These are phyloP conservation scores for Schizothecium vesticola DNA, from an alignment of 495 filamentous ascomycete species.

Conservation along the genomic window DNA sequence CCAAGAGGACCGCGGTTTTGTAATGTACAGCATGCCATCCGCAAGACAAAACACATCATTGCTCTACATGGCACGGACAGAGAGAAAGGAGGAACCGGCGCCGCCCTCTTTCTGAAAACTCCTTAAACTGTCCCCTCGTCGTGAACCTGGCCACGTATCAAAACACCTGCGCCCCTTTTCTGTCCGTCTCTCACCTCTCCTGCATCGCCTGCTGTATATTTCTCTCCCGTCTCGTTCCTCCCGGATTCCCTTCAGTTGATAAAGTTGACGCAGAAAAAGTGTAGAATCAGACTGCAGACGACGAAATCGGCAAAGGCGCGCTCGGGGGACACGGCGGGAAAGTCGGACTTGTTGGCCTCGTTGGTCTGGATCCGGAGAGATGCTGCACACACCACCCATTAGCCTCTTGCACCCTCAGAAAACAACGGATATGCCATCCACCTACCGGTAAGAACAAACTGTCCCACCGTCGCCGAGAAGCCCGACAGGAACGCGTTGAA, in stretches of 20 bases:
- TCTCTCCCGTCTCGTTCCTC: neutral
- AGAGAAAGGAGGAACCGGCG: neutral
- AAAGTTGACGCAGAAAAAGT: conserved; percentile 99
- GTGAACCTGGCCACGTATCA: neutral
- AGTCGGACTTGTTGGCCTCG: conserved; percentile 65
- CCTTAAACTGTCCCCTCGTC: neutral
- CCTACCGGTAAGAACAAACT: conserved; percentile 90
- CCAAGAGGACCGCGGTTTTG: neutral
- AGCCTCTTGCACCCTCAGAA: neutral
- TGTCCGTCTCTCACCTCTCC: neutral
- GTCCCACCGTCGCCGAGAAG: conserved; percentile 90
- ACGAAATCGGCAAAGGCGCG: conserved; percentile 95
- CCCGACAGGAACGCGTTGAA: conserved; percentile 98
- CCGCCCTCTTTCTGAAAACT: neutral
- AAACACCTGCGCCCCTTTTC: neutral
- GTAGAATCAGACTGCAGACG: conserved; percentile 87
- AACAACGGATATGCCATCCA: neutral
- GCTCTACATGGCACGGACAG: neutral
- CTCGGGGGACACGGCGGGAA: conserved; percentile 62
- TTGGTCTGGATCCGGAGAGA: conserved; percentile 89
- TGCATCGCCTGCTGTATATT: neutral
- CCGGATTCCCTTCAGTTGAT: conserved; percentile 66
- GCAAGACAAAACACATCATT: neutral
- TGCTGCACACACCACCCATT: conserved; percentile 31
- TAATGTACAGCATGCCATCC: conserved; percentile 1